These are phyloP conservation scores for Yamadazyma olivae DNA, from an alignment of 805 yeast genomes.

Conservation along the genomic window DNA sequence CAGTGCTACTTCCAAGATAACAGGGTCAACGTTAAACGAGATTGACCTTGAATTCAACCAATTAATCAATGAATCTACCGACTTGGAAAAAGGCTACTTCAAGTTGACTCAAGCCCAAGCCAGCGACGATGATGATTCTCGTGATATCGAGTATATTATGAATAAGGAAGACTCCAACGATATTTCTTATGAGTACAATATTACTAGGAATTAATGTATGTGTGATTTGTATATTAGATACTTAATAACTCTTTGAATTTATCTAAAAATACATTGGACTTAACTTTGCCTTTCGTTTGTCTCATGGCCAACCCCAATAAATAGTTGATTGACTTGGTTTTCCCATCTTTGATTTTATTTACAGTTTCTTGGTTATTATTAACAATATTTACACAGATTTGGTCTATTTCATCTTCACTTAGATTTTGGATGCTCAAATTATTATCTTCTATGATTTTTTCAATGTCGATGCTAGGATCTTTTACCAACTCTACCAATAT, in stretches of 20 bases:
- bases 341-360: slow-evolving; percentile 52
- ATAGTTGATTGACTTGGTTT: slow-evolving; percentile 61
- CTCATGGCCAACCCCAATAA: slow-evolving; percentile 86
- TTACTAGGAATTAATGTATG: slow-evolving; percentile 3
- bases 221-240: neutral
- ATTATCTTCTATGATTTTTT: slow-evolving; percentile 50
- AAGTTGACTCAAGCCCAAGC: too few species aligned
- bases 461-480: slow-evolving; percentile 37
- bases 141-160: slow-evolving; percentile 11
- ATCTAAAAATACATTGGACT: slow-evolving; percentile 26
- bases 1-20: slow-evolving; percentile 5
- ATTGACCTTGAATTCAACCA: slow-evolving; percentile 11
- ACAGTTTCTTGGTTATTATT: slow-evolving; percentile 52
- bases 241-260: slow-evolving; percentile 20
- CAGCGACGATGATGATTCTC: slow-evolving; percentile 6
- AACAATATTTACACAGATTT: slow-evolving; percentile 46
- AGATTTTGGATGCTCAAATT: slow-evolving; percentile 38
- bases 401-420: slow-evolving; percentile 29
- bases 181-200: slow-evolving; percentile 3
- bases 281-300: slow-evolving; percentile 62
- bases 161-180: slow-evolving; percentile 6
- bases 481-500: slow-evolving; percentile 61
- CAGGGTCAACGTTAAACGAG: slow-evolving; percentile 9
- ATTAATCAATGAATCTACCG: slow-evolving; percentile 8
- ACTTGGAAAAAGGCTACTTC: slow-evolving; percentile 1